These are phyloP conservation scores for Euphorbia celastroides DNA, from an alignment of 441 rosid species.

Conservation along the genomic window DNA sequence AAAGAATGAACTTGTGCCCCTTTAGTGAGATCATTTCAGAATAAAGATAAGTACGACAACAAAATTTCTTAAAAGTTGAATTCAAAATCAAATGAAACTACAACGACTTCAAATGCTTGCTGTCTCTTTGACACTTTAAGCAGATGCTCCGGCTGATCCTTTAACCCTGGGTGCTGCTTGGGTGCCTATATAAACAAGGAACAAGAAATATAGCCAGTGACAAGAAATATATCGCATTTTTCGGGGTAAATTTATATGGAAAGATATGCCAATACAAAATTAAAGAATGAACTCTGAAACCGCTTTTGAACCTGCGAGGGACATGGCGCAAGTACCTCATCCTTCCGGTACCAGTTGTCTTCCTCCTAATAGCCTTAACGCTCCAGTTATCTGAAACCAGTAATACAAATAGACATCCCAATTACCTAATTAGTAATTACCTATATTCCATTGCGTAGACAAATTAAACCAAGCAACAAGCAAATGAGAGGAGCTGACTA, in stretches of 20 bases:
- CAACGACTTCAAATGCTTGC: background rate
- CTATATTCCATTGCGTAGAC: no score
- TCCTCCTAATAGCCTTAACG: constrained; percentile 77
- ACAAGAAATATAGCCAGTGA: background rate
- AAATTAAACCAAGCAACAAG: no score
- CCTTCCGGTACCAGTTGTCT: constrained; percentile 90
- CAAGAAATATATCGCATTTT: background rate
- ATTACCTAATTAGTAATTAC: background rate
- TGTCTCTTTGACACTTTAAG: constrained; percentile 26
- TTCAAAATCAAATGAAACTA: no score
- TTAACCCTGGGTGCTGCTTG: constrained; percentile 70
- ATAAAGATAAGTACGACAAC: no score
- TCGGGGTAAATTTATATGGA: background rate
- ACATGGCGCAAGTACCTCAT: constrained; percentile 86
- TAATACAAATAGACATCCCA: background rate
- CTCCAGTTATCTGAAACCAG: constrained; percentile 69
- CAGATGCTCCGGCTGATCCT: constrained; percentile 49
- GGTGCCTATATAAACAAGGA: constrained; percentile 37
- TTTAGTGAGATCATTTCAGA: no score
- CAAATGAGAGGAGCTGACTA: no score
- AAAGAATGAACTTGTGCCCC: no score
- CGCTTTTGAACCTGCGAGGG: constrained; percentile 73
- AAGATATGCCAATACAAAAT: background rate
- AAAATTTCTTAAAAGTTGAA: no score
- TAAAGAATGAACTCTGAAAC: background rate